phyloP scores from a whole-genome alignment of 2,329 filamentous ascomycete species.

The Talaromyces sp. region DNA sequence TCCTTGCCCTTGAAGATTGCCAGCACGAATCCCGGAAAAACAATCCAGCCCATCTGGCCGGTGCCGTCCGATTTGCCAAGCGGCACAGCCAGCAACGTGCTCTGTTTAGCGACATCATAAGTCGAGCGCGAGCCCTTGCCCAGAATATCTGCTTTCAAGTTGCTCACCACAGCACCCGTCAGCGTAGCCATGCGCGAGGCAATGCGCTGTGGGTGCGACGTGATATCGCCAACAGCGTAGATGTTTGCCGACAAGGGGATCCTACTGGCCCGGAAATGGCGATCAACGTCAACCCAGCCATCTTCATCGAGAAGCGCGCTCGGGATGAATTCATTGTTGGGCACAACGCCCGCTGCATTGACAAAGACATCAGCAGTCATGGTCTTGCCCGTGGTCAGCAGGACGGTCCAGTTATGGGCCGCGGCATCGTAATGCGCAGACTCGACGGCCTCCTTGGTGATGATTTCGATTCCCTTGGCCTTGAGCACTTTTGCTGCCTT shows the following conservation, averaged over 20 bases:
- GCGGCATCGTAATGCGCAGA: conserved; percentile 23
- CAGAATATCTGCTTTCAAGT: conserved; percentile 13
- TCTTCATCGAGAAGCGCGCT: conserved; percentile 37
- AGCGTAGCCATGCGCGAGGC: conserved; percentile 4
- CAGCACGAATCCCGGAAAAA: conserved; percentile 12
- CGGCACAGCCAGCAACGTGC: conserved; percentile 8
- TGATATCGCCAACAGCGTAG: conserved; percentile 28
- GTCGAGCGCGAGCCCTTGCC: conserved; percentile 6
- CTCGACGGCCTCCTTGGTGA: conserved; percentile 30
- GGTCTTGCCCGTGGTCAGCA: conserved; percentile 41
- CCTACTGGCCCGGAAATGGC: conserved; percentile 20
- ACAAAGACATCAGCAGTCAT: conserved; percentile 49
- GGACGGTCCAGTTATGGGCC: conserved; percentile 35
- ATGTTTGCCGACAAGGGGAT: conserved; percentile 14
- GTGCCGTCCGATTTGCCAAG: conserved; percentile 12
- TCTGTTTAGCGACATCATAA: conserved; percentile 2
- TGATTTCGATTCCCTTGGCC: conserved; percentile 42
- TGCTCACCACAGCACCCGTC: conserved; percentile 9
- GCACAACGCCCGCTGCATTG: conserved; percentile 45
- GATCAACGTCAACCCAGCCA: conserved; percentile 47
- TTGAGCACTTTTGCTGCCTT: conserved; percentile 43
- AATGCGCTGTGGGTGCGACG: conserved; percentile 19
- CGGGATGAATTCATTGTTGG: conserved; percentile 50
- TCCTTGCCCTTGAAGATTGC: conserved; percentile 14
- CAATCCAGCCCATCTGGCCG: conserved; percentile 11